Conservation (phyloP, 257 asterid genomes). For the Fraxinus americana region DNA sequence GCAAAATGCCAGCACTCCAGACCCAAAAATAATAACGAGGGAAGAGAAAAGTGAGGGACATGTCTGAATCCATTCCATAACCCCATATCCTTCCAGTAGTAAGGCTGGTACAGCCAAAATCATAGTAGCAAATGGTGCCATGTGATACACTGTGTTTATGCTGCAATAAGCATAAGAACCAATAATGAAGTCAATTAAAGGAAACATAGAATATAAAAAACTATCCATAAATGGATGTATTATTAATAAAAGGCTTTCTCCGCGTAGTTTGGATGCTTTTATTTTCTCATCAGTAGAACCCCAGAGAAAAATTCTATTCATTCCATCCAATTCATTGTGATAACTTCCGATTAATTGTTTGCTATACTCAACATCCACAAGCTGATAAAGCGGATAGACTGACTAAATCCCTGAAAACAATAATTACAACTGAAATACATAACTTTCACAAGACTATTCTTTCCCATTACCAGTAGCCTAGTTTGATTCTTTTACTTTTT, state of each 20-base stretch:
- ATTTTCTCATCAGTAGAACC: background rate
- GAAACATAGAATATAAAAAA: background rate
- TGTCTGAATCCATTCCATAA: slow-evolving; percentile 63
- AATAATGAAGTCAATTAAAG: background rate
- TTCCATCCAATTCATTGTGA: background rate
- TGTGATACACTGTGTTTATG: slow-evolving; percentile 93
- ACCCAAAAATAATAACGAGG: slow-evolving; percentile 68
- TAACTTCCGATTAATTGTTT: background rate
- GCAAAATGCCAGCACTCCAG: slow-evolving; percentile 91
- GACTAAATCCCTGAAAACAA: background rate
- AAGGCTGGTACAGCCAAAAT: slow-evolving; percentile 83
- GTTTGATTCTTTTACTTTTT: background rate
- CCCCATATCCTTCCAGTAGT: slow-evolving; percentile 81
- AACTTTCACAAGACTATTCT: background rate
- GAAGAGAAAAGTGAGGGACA: slow-evolving; percentile 64
- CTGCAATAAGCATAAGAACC: slow-evolving; percentile 39
- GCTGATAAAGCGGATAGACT: background rate
- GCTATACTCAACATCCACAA: background rate
- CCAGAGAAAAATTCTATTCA: background rate
- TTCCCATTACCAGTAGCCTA: background rate
- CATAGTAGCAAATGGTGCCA: slow-evolving; percentile 98
- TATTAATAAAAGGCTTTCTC: background rate
- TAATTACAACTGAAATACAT: background rate
- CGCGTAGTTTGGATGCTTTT: background rate
- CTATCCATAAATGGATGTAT: background rate